These are phyloP conservation scores for Trichosporon ovoides DNA, from an alignment of 1,284 basidiomycete genomes.

Conservation along the genomic window DNA sequence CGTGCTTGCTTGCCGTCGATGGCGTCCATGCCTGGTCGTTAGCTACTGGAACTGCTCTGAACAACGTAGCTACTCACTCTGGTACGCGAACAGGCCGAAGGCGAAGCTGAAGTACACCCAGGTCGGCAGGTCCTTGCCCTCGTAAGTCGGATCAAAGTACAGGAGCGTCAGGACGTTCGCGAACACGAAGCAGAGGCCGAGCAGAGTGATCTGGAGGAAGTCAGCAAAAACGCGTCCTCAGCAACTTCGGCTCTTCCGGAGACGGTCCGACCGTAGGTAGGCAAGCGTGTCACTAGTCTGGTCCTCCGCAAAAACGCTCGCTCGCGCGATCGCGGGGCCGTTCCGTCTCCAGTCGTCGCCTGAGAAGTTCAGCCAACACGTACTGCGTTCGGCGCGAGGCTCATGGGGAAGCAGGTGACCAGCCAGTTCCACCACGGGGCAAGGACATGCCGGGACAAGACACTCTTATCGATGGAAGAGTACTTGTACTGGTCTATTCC, in stretches of 20 bases:
- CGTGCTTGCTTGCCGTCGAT: conserved; percentile 82
- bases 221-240: no score
- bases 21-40: conserved; percentile 46
- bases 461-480: conserved; percentile 54
- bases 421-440: conserved; percentile 94
- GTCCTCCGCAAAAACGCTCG: not conserved
- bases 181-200: conserved; percentile 74
- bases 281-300: no score
- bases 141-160: conserved; percentile 72
- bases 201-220: conserved; percentile 67
- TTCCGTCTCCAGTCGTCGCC: no score
- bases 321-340: not conserved
- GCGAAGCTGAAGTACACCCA: conserved; percentile 91
- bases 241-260: no score
- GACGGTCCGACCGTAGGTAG: no score
- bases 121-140: conserved; percentile 61
- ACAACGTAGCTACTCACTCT: conserved; percentile 81
- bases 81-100: conserved; percentile 83
- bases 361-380: conserved; percentile 31
- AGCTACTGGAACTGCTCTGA: no score
- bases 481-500: conserved; percentile 58
- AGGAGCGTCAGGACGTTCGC: conserved; percentile 79
- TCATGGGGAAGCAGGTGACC: conserved; percentile 81
- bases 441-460: conserved; percentile 55
- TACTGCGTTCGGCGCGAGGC: conserved; percentile 86